A percentile compares a stretch with the other conserved stretches of the same genome.
These are phyloP conservation scores for Musa balbisiana DNA, from an alignment of 202 grass and related monocot species.

Conservation along the genomic window DNA sequence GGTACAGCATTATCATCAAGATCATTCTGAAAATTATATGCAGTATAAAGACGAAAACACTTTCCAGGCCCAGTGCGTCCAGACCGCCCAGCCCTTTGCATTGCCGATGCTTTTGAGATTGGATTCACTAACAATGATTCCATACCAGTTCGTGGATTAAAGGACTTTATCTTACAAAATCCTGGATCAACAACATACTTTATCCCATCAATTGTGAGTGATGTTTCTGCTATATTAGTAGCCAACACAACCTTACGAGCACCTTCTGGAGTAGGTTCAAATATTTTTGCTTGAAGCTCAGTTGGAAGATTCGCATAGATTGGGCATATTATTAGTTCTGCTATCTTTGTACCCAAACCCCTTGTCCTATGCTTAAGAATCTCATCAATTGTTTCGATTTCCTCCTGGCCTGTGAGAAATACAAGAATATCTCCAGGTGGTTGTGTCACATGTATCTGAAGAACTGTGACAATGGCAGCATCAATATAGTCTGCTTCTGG, in stretches of 20 bases:
- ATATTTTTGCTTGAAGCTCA: conserved; percentile 93
- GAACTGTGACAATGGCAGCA: conserved; percentile 81
- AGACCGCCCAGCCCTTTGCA: conserved; percentile 87
- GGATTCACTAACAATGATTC: conserved; percentile 83
- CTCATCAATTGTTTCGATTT: conserved; percentile 95
- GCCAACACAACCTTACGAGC: conserved; percentile 84
- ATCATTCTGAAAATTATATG: conserved; percentile 78
- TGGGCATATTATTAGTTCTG: conserved; percentile 84
- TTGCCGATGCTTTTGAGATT: conserved; percentile 91
- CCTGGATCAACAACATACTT: conserved; percentile 95
- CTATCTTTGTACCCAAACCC: conserved; percentile 90
- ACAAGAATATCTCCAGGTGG: conserved; percentile 78
- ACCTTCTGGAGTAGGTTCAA: conserved; percentile 79
- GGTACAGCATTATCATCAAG: conserved; percentile 85
- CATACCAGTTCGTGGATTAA: conserved; percentile 86
- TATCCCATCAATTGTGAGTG: conserved; percentile 92
- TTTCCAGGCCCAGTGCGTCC: conserved; percentile 90
- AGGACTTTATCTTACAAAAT: conserved; percentile 94
- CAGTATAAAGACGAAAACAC: conserved; percentile 83
- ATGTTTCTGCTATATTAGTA: conserved; percentile 94
- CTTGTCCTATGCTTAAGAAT: conserved; percentile 83
- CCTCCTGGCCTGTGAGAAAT: conserved; percentile 85
- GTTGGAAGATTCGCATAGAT: conserved; percentile 94
- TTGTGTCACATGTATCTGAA: conserved; percentile 93
- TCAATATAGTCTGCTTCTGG: conserved; percentile 96